Percentiles rank a stretch among this genome's conserved stretches.
Evolutionary conservation across 2,329 filamentous ascomycete genomes (phyloP).

Genomic region (Botrytis porri): DNA sequence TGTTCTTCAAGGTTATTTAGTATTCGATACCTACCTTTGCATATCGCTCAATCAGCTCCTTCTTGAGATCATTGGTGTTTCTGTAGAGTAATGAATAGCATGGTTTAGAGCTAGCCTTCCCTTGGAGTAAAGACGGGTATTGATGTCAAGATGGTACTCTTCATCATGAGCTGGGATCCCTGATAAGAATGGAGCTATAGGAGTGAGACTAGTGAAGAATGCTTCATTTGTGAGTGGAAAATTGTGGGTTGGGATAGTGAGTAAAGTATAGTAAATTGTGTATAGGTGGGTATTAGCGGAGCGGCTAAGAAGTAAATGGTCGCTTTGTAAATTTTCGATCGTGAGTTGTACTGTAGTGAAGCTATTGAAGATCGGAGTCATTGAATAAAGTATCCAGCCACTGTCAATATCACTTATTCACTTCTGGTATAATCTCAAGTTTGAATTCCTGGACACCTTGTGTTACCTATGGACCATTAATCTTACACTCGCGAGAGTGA

Average conservation of each 20-base stretch:
- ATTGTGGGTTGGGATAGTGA: no score
- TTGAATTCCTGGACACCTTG: not conserved
- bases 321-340: not conserved
- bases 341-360: not conserved
- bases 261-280: no score
- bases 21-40: not conserved
- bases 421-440: not conserved
- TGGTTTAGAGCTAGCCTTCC: not conserved
- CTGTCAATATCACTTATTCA: not conserved
- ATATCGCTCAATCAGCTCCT: not conserved
- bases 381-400: not conserved
- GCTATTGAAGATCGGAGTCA: not conserved
- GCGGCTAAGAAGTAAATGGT: not conserved
- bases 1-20: not conserved
- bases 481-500: not conserved
- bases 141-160: not conserved
- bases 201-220: not conserved
- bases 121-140: not conserved
- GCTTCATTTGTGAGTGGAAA: not conserved
- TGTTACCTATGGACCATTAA: rapidly evolving
- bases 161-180: not conserved
- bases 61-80: not conserved
- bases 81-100: rapidly evolving
- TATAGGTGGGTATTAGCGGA: not conserved
- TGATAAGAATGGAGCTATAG: not conserved